Evolutionary conservation across 768 basidiomycete species (phyloP).

Genomic region (Clathrus columnatus): DNA sequence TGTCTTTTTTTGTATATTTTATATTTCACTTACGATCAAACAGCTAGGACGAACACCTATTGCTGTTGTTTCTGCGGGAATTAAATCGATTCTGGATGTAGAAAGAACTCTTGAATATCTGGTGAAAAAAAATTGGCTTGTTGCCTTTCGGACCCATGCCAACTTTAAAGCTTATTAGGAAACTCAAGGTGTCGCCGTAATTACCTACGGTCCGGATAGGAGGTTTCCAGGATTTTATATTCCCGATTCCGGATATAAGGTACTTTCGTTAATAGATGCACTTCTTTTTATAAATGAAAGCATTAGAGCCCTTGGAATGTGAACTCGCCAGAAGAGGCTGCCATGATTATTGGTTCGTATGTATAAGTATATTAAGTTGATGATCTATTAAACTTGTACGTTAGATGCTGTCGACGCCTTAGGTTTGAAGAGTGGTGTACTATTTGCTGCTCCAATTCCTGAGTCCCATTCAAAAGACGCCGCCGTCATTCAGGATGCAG

Average conservation of each 20-base stretch:
- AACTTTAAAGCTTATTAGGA: slow-evolving; percentile 43
- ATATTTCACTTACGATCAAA: neutral
- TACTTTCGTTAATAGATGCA: slow-evolving; percentile 17
- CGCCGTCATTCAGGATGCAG: slow-evolving; percentile 57
- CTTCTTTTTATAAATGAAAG: neutral
- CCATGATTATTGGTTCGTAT: slow-evolving; percentile 60
- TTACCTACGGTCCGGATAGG: slow-evolving; percentile 62
- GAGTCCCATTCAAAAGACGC: slow-evolving; percentile 62
- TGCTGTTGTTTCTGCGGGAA: slow-evolving; percentile 85
- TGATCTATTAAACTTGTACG: neutral
- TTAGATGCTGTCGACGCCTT: slow-evolving; percentile 65
- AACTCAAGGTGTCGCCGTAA: slow-evolving; percentile 88
- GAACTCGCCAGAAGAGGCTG: slow-evolving; percentile 54
- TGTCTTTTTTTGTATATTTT: neutral
- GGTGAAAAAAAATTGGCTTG: slow-evolving; percentile 35
- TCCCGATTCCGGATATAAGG: slow-evolving; percentile 73
- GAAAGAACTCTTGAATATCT: slow-evolving; percentile 80
- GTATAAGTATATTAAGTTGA: neutral
- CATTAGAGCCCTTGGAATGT: slow-evolving; percentile 73
- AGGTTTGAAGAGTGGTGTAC: slow-evolving; percentile 62
- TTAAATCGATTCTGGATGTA: slow-evolving; percentile 93
- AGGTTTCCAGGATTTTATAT: slow-evolving; percentile 96
- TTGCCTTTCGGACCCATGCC: neutral
- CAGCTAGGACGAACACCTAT: slow-evolving; percentile 87
- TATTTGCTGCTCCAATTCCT: slow-evolving; percentile 90